Conservation (phyloP, 1,284 basidiomycete species). For the Tilletia caries region DNA sequence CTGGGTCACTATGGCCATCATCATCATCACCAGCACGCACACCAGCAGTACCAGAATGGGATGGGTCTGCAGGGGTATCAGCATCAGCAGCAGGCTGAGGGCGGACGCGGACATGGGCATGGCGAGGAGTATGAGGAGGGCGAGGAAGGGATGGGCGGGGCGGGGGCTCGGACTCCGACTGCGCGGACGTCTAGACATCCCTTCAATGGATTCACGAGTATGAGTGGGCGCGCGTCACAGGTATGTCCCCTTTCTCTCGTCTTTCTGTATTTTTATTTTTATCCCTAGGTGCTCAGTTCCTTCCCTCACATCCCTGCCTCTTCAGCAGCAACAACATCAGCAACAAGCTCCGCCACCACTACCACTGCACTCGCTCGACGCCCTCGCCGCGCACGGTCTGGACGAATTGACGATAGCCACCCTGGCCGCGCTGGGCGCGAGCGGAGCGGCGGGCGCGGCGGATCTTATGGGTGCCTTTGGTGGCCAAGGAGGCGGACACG, state of each 20-base stretch:
- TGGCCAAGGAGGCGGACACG: background rate
- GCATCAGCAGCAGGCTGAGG: no score
- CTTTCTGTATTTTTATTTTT: no score
- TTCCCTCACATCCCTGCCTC: background rate
- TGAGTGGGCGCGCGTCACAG: slow-evolving; percentile 8
- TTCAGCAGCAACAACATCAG: slow-evolving; percentile 15
- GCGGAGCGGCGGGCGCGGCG: background rate
- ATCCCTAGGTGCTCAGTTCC: no score
- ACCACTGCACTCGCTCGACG: background rate
- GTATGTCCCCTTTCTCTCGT: no score
- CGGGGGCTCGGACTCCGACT: slow-evolving; percentile 27
- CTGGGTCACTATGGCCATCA: background rate
- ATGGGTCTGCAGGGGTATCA: no score
- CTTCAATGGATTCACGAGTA: slow-evolving; percentile 19
- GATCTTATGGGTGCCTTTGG: background rate
- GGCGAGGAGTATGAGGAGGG: slow-evolving; percentile 17
- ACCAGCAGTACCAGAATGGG: background rate
- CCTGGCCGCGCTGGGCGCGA: slow-evolving; percentile 31
- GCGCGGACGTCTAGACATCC: slow-evolving; percentile 17
- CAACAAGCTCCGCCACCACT: slow-evolving; percentile 10
- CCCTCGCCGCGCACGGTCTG: background rate
- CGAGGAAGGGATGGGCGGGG: slow-evolving; percentile 22
- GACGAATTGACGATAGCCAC: slow-evolving; percentile 29
- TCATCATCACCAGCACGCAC: background rate
- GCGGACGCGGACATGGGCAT: slow-evolving; percentile 19